Conservation (phyloP, 345 rosid genomes). For the Carallia pectinifolia region DNA sequence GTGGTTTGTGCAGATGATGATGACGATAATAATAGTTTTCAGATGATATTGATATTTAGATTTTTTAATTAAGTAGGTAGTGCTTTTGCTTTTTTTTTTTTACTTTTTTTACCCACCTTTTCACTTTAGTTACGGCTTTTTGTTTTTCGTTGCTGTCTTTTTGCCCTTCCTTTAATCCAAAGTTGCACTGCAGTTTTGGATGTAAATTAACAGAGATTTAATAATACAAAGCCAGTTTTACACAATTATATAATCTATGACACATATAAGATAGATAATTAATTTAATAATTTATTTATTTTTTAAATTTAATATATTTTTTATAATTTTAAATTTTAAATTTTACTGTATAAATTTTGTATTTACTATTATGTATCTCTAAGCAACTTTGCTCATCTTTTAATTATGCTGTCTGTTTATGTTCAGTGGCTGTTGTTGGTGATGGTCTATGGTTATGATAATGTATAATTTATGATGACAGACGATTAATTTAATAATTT, state of each 20-base stretch:
- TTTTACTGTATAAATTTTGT: no score
- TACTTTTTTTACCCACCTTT: not conserved
- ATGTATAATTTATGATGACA: no score
- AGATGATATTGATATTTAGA: slow-evolving; percentile 10
- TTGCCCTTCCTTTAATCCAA: not conserved
- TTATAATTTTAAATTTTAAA: no score
- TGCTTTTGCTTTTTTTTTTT: not conserved
- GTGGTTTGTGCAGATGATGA: slow-evolving; percentile 14
- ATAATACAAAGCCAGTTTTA: no score
- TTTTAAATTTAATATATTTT: no score
- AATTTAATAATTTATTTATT: no score
- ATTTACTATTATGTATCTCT: no score
- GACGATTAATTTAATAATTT: no score
- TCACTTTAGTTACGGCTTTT: not conserved
- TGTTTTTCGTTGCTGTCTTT: no score
- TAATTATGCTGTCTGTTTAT: not conserved
- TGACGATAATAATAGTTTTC: slow-evolving; percentile 20
- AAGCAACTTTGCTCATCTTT: not conserved
- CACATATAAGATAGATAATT: no score
- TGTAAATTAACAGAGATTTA: slow-evolving; percentile 21
- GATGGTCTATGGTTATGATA: not conserved
- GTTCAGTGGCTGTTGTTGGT: not conserved
- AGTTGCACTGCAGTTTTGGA: not conserved
- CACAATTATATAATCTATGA: no score
- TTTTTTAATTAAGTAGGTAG: slow-evolving; percentile 10